Conservation (phyloP, 495 filamentous ascomycete species). For the Aspergillus campestris region DNA sequence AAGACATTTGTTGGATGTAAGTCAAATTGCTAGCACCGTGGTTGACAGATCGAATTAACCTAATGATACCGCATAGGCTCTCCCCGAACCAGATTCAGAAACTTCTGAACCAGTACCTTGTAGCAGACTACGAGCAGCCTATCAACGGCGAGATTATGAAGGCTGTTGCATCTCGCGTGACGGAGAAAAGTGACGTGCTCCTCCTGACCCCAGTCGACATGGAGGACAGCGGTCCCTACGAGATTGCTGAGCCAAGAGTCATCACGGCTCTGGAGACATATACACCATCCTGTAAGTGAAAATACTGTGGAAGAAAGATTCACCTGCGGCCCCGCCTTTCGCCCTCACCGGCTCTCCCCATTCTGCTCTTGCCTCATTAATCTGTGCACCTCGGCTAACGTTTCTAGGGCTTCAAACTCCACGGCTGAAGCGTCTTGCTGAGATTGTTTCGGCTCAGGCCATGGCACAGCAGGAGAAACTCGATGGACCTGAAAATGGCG, state of each 20-base stretch:
- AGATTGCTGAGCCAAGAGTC: slow-evolving; percentile 91
- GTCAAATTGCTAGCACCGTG: slow-evolving; percentile 8
- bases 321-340: too few relatives aligned
- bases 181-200: slow-evolving; percentile 95
- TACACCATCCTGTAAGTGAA: slow-evolving; percentile 78
- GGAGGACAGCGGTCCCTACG: slow-evolving; percentile 99
- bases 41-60: too few relatives aligned
- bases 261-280: slow-evolving; percentile 98
- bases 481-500: slow-evolving; percentile 44
- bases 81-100: slow-evolving; percentile 99
- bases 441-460: slow-evolving; percentile 94
- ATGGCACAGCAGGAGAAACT: slow-evolving; percentile 87
- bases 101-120: slow-evolving; percentile 95
- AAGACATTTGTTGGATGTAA: slow-evolving; percentile 99
- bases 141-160: slow-evolving; percentile 99
- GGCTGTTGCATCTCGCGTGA: slow-evolving; percentile 92
- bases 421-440: slow-evolving; percentile 83
- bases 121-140: slow-evolving; percentile 98
- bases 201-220: slow-evolving; percentile 91
- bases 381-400: slow-evolving; percentile 8
- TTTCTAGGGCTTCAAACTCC: slow-evolving; percentile 83
- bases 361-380: not conserved
- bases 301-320: too few relatives aligned
- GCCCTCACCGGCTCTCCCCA: too few relatives aligned
- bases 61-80: slow-evolving; percentile 46